Percentiles rank a stretch among this genome's conserved stretches.
These are phyloP conservation scores for Coccomyxa subellipsoidea DNA, from an alignment of 163 green algal species.

Conservation along the genomic window DNA sequence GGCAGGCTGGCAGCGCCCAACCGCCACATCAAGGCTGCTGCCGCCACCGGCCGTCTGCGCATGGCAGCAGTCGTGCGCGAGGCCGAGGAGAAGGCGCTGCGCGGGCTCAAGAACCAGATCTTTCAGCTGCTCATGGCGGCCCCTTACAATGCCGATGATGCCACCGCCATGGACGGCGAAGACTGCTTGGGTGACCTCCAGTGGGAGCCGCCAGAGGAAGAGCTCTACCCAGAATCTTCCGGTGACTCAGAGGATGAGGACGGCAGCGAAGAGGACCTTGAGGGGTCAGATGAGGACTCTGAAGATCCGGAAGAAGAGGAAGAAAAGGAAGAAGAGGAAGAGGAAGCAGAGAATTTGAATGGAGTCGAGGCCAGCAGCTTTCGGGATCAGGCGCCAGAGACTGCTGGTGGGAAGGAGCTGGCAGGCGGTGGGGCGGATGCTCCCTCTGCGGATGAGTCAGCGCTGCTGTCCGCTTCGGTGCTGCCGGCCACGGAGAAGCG, in stretches of 20 bases:
- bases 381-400: neutral
- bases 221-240: neutral
- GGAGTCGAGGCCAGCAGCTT: neutral
- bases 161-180: neutral
- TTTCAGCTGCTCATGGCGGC: neutral
- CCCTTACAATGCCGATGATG: neutral
- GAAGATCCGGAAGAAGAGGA: neutral
- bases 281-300: neutral
- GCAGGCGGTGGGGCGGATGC: neutral
- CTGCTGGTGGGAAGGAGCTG: neutral
- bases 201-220: neutral
- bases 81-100: neutral
- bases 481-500: neutral
- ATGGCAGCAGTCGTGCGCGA: neutral
- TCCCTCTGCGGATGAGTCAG: neutral
- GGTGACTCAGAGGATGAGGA: neutral
- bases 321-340: neutral
- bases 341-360: neutral
- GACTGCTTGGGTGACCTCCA: neutral
- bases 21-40: neutral
- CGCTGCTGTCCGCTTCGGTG: neutral
- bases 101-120: neutral
- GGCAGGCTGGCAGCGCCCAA: neutral
- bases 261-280: neutral
- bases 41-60: neutral